Percentiles rank a stretch among this genome's conserved stretches.
Evolutionary conservation across 2,329 filamentous ascomycete species (phyloP).

Genomic region (Fusarium sp.): DNA sequence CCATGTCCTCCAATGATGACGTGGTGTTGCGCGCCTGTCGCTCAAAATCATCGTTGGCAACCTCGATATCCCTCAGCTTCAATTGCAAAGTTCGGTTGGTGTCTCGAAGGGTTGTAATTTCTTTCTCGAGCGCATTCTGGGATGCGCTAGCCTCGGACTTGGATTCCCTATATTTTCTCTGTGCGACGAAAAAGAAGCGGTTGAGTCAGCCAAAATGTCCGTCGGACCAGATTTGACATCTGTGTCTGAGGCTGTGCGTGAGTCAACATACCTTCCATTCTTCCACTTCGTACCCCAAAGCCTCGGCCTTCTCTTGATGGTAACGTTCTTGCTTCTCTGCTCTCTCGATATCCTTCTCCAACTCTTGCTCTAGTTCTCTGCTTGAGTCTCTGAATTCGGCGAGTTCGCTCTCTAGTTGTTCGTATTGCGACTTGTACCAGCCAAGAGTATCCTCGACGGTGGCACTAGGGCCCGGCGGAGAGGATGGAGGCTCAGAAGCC

Average conservation of each 20-base stretch:
- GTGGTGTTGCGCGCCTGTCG: constrained; percentile 95
- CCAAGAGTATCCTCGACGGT: constrained; percentile 79
- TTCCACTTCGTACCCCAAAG: constrained; percentile 86
- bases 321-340: constrained; percentile 92
- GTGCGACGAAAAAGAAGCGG: constrained; percentile 30
- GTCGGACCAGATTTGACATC: background rate
- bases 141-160: constrained; percentile 87
- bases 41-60: constrained; percentile 98
- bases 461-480: constrained; percentile 66
- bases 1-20: constrained; percentile 94
- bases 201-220: constrained; percentile 19
- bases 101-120: constrained; percentile 92
- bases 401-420: constrained; percentile 89
- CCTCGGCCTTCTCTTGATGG: constrained; percentile 88
- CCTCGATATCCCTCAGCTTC: constrained; percentile 91
- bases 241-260: background rate
- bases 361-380: constrained; percentile 90
- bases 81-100: constrained; percentile 83
- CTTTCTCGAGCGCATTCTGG: constrained; percentile 90
- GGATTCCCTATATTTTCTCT: constrained; percentile 96
- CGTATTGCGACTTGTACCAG: constrained; percentile 97
- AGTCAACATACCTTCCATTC: constrained; percentile 88
- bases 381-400: constrained; percentile 94
- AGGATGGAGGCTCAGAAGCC: constrained; percentile 69
- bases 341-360: constrained; percentile 95